Conservation (phyloP, 2,329 filamentous ascomycete genomes). For the Berkeleyomyces basicola region DNA sequence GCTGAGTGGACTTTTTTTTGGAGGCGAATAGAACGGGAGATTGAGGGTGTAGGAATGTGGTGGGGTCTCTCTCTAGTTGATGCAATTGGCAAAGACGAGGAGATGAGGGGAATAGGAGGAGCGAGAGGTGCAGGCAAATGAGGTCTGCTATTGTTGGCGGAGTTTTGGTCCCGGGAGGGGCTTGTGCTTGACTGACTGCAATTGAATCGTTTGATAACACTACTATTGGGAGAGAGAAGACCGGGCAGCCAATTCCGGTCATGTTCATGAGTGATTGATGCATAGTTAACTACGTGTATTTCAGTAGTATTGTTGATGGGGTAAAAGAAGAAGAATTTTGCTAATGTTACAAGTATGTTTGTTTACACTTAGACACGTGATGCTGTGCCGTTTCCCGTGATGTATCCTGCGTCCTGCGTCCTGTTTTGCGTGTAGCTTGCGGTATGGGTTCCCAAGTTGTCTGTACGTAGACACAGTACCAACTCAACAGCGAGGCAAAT, state of each 20-base stretch:
- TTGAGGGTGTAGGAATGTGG: not conserved
- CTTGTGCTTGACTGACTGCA: slow-evolving; percentile 10
- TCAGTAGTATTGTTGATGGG: too few species aligned
- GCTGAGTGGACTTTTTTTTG: not conserved
- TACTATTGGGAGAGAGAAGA: not conserved
- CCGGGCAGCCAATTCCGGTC: too few species aligned
- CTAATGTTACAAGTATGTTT: not conserved
- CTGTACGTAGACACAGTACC: too few species aligned
- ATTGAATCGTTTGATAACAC: slow-evolving; percentile 13
- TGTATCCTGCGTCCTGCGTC: too few species aligned
- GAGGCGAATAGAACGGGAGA: not conserved
- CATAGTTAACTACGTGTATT: too few species aligned
- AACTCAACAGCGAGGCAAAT: too few species aligned
- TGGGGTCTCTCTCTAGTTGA: not conserved
- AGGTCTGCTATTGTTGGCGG: not conserved
- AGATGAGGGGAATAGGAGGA: not conserved
- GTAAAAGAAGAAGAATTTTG: not conserved
- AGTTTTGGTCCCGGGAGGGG: not conserved
- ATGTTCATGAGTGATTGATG: too few species aligned
- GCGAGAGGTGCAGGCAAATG: not conserved
- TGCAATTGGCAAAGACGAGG: not conserved
- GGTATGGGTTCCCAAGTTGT: too few species aligned
- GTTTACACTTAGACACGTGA: not conserved
- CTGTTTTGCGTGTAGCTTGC: too few species aligned
- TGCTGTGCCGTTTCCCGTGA: not conserved